These are phyloP conservation scores for Prunus yedoensis DNA, from an alignment of 331 rosid genomes.

Conservation along the genomic window DNA sequence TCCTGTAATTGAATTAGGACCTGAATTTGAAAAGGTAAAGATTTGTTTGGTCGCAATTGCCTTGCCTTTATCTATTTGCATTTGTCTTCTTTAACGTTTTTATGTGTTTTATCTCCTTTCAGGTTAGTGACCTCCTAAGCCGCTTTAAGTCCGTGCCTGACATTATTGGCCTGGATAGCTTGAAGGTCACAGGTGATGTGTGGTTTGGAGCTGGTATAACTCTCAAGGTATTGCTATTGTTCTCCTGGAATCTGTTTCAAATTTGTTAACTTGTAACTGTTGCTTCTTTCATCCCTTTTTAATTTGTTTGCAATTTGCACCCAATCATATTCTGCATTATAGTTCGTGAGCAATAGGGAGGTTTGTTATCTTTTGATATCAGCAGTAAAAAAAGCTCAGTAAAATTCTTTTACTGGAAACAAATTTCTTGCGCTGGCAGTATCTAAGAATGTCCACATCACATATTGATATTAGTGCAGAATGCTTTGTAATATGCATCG, in stretches of 20 bases:
- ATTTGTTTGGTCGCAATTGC: neutral
- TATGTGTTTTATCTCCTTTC: slow-evolving; percentile 27
- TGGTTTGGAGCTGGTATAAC: slow-evolving; percentile 67
- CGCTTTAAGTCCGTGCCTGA: slow-evolving; percentile 71
- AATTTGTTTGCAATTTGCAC: too few species aligned
- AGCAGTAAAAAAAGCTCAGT: neutral
- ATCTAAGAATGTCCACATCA: neutral
- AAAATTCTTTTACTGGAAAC: neutral
- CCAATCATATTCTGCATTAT: neutral
- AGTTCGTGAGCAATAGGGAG: neutral
- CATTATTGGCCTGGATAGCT: slow-evolving; percentile 56
- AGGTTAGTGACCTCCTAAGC: slow-evolving; percentile 59
- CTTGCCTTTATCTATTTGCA: neutral
- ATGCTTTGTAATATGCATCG: neutral
- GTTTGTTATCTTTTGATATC: neutral
- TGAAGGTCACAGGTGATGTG: slow-evolving; percentile 69
- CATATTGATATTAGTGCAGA: neutral
- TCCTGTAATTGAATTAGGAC: slow-evolving; percentile 71
- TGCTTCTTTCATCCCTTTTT: neutral
- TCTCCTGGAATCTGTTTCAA: neutral
- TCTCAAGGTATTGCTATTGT: slow-evolving; percentile 49
- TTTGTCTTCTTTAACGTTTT: neutral
- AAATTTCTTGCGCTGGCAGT: neutral
- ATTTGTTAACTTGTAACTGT: neutral
- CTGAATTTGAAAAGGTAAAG: slow-evolving; percentile 68